phyloP scores from a whole-genome alignment of 768 basidiomycete species.

The Suillus fuscotomentosus region DNA sequence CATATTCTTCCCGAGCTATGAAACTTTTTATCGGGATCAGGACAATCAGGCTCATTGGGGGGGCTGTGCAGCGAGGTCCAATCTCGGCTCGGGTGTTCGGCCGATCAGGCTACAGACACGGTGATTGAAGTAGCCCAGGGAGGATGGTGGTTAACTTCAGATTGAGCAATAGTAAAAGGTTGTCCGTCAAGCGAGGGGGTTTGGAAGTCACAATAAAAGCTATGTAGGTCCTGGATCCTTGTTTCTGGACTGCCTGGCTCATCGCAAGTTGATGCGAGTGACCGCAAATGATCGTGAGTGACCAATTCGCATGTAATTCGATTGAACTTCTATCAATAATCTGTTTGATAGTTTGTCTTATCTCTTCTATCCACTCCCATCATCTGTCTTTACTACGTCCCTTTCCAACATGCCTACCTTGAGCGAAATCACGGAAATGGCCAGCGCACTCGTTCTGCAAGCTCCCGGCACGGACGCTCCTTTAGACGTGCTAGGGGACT shows the following conservation, averaged over 20 bases:
- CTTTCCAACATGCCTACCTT: background rate
- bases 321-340: background rate
- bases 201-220: background rate
- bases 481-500: background rate
- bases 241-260: too few relatives aligned
- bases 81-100: background rate
- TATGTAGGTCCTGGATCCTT: background rate
- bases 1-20: too few relatives aligned
- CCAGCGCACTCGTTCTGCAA: background rate
- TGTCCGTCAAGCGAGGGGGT: background rate
- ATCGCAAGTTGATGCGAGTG: background rate
- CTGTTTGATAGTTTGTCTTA: background rate
- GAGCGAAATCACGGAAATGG: background rate
- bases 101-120: background rate
- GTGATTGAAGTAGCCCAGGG: background rate
- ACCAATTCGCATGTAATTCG: background rate
- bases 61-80: background rate
- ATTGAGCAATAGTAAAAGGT: background rate
- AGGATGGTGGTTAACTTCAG: background rate
- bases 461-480: background rate
- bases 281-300: background rate
- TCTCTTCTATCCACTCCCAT: background rate
- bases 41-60: background rate
- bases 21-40: too few relatives aligned
- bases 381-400: background rate